Base-by-base conservation (phyloP, 2,329 filamentous ascomycete species). In the Fusarium citri region DNA sequence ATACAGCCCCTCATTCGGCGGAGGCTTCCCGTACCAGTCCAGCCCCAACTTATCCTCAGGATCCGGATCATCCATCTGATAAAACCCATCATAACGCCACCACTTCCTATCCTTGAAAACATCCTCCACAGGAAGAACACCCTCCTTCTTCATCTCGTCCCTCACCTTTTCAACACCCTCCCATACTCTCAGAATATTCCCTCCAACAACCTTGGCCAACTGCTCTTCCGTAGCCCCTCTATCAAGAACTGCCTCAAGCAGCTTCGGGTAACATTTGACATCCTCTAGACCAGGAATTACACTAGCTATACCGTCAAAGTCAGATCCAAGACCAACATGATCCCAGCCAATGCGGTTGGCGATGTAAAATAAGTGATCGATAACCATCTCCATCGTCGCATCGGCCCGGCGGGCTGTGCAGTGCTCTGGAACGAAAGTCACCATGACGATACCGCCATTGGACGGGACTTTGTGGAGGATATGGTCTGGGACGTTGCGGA, bases 61-160 rank as follows among this genome's bases (percentile, higher is more conserved):
- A n/a, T 63, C 60, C 3, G 58, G 60, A 6, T 63, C 60, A 1
- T 63, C 60, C 60, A 63, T 63, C 20, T 63, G 60, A 30, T 63
- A 63, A 22, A 55, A 63, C 1, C 58, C 58, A 55, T 63, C 60
- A 22, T 63, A 63, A 2, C 60, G 26, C 58, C 60, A 63, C 60
- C 60, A 63, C 7, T 63, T 63, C 1, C 60, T 6, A 26, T 63
- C 60, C 4, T 63, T 47, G 2, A 62, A 63, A 0, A 63, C 58
- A 22, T 63, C 60, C 14, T 63, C 58, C 0, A 63, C 34, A 1
- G 60, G 60, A 10, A 63, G 30, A 0, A 63, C 16, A 2, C 48
- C 42, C 0, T 63, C 60, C 0, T 3, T 3, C 4, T 55, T 63
- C 48, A 63, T 63, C 3, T 47, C 7, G 8, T 63, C 58, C 1